Percentiles rank a stretch among this genome's conserved stretches.
Evolutionary conservation across 1,284 basidiomycete species (phyloP).

Genomic region (Pseudozyma thailandica): DNA sequence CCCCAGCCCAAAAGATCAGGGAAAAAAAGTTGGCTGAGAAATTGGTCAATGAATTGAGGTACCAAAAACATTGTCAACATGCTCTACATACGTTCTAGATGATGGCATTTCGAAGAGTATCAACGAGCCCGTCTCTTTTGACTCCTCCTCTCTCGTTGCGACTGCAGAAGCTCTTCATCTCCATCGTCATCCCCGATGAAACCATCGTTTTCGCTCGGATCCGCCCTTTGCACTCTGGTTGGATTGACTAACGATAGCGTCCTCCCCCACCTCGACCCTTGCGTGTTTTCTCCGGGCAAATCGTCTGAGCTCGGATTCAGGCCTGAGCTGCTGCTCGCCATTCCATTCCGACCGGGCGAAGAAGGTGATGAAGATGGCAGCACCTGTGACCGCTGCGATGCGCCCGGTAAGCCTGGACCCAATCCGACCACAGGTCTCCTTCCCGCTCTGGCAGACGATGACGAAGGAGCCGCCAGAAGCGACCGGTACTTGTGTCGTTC

Average conservation of each 20-base stretch:
- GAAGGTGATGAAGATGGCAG: slow-evolving; percentile 8
- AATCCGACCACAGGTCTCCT: slow-evolving; percentile 22
- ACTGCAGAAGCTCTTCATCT: background rate
- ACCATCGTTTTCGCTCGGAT: slow-evolving; percentile 31
- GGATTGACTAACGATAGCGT: slow-evolving; percentile 38
- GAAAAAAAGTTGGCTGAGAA: slow-evolving; percentile 1
- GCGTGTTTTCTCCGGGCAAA: background rate
- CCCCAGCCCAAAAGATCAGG: background rate
- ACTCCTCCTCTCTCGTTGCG: background rate
- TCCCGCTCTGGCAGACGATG: slow-evolving; percentile 1
- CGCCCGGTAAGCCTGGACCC: slow-evolving; percentile 1
- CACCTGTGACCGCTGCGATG: slow-evolving; percentile 1
- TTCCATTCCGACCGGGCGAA: background rate
- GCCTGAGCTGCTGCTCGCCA: slow-evolving; percentile 18
- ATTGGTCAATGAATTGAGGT: slow-evolving; percentile 3
- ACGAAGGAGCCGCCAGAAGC: slow-evolving; percentile 38
- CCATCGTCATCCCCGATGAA: slow-evolving; percentile 33
- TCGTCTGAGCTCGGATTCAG: slow-evolving; percentile 21
- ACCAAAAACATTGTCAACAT: background rate
- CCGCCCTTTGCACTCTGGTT: slow-evolving; percentile 23
- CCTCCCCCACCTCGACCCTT: slow-evolving; percentile 8
- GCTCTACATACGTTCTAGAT: no score
- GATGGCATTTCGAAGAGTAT: background rate
- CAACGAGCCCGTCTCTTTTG: background rate
- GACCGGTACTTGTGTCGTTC: slow-evolving; percentile 48